Evolutionary conservation across 192 early-diverging fungal genomes (phyloP).

Genomic region (Neocallimastix lanati): DNA sequence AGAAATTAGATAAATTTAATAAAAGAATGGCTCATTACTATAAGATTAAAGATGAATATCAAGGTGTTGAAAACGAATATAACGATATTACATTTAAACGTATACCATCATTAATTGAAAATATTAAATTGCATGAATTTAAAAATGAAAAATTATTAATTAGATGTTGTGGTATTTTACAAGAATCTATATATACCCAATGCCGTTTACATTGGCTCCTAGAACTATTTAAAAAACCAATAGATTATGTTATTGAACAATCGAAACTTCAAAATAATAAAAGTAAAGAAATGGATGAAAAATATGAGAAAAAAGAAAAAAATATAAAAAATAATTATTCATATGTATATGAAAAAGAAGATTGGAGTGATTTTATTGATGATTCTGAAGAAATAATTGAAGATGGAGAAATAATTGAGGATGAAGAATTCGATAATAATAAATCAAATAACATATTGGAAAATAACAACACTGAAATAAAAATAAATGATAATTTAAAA

Average conservation of each 20-base stretch:
- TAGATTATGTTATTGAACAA: not conserved
- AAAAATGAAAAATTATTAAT: not conserved
- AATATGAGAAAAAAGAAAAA: too few relatives aligned
- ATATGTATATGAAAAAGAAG: slow-evolving; percentile 6
- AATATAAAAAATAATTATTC: not conserved
- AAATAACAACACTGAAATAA: not conserved
- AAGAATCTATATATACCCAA: not conserved
- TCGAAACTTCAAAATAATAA: not conserved
- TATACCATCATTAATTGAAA: not conserved
- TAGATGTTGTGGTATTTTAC: not conserved
- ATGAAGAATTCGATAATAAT: not conserved
- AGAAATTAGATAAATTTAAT: not conserved
- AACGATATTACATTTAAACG: not conserved
- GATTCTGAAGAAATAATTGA: slow-evolving; percentile 6
- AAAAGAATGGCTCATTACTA: not conserved
- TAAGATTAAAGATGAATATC: not conserved
- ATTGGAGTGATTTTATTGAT: slow-evolving; percentile 21
- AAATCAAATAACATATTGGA: too few relatives aligned
- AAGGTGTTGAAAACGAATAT: not conserved
- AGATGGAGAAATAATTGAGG: slow-evolving; percentile 1
- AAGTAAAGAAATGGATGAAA: too few relatives aligned
- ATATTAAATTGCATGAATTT: not conserved
- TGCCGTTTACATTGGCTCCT: not conserved
- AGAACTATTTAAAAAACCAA: not conserved
- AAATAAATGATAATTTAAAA: too few relatives aligned